Conservation (phyloP, 257 asterid genomes). For the Ocimum tenuiflorum region DNA sequence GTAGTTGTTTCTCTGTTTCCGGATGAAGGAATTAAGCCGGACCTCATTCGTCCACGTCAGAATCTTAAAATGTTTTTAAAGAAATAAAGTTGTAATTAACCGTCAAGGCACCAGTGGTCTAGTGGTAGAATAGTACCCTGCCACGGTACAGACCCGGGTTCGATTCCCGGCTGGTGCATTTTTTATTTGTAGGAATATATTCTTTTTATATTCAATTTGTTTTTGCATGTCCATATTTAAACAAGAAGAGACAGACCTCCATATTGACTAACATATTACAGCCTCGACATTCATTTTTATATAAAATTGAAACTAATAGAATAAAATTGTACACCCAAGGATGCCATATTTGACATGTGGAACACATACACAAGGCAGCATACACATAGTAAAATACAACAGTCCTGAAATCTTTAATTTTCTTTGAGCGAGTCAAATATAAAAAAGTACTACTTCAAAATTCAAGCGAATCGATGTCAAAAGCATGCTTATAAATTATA, state of each 20-base stretch:
- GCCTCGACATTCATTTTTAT: neutral
- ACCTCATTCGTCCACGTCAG: slow-evolving; percentile 30
- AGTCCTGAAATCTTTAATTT: too few species aligned
- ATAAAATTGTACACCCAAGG: neutral
- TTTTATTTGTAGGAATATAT: too few species aligned
- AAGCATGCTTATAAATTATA: neutral
- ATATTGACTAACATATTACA: too few species aligned
- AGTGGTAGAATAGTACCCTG: slow-evolving; percentile 86
- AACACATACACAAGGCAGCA: neutral
- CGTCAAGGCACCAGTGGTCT: slow-evolving; percentile 22
- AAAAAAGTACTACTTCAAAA: neutral
- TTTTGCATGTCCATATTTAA: too few species aligned
- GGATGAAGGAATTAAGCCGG: neutral
- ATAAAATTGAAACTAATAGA: neutral
- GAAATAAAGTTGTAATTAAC: neutral
- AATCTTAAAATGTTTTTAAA: neutral
- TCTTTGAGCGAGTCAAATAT: neutral
- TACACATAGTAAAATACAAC: neutral
- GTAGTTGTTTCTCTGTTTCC: neutral
- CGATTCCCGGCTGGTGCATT: slow-evolving; percentile 27
- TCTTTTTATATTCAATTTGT: too few species aligned
- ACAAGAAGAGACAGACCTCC: too few species aligned
- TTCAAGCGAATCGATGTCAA: too few species aligned
- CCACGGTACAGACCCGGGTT: slow-evolving; percentile 96
- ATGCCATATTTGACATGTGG: neutral